phyloP scores from a whole-genome alignment of 495 filamentous ascomycete genomes.

The Neurospora terricola region DNA sequence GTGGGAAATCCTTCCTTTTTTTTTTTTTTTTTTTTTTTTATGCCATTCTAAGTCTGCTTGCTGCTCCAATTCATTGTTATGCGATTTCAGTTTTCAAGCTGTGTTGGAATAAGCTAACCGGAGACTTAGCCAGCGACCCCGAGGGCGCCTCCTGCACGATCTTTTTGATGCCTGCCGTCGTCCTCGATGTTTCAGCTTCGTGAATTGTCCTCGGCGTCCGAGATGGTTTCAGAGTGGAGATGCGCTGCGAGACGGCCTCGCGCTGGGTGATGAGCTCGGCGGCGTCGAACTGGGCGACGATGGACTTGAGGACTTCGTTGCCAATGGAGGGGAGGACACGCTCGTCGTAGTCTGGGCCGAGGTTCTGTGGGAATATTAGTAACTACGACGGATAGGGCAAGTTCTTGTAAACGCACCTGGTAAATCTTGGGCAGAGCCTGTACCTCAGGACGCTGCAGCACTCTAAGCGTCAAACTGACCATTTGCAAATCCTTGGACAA shows the following conservation, averaged over 20 bases:
- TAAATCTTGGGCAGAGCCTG: constrained; percentile 91
- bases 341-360: constrained; percentile 97
- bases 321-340: constrained; percentile 98
- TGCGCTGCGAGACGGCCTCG: constrained; percentile 90
- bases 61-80: too few relatives aligned
- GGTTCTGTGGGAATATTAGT: constrained; percentile 40
- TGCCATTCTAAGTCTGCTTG: too few relatives aligned
- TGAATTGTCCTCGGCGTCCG: too few relatives aligned
- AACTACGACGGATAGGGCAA: not conserved
- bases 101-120: too few relatives aligned
- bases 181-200: too few relatives aligned
- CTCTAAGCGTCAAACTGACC: constrained; percentile 95
- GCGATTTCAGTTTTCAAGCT: too few relatives aligned
- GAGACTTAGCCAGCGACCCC: too few relatives aligned
- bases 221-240: too few relatives aligned
- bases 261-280: constrained; percentile 99
- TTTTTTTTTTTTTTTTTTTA: too few relatives aligned
- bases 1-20: too few relatives aligned
- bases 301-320: constrained; percentile 99
- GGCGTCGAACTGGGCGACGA: constrained; percentile 98
- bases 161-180: too few relatives aligned
- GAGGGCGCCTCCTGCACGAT: too few relatives aligned
- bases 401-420: constrained; percentile 54
- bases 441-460: constrained; percentile 92
- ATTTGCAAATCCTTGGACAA: constrained; percentile 99